Percentiles rank a stretch among this genome's conserved stretches.
These are phyloP conservation scores for Saxispiralis lemnorum DNA, from an alignment of 495 filamentous ascomycete species.

Conservation along the genomic window DNA sequence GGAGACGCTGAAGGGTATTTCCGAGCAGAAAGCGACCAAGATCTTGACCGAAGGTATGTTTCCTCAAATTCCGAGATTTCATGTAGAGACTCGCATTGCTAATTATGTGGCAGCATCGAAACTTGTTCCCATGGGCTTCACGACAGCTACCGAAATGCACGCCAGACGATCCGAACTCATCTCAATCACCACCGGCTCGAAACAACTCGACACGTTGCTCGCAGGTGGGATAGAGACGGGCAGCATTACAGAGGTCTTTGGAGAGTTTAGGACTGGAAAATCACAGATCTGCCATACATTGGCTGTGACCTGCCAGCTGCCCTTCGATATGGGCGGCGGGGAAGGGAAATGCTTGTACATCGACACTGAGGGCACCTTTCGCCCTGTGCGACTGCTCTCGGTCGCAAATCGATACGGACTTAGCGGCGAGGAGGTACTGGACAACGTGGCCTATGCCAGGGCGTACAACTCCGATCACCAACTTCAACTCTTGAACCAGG, in stretches of 20 bases:
- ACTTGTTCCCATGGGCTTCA: slow-evolving; percentile 95
- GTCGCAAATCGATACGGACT: slow-evolving; percentile 89
- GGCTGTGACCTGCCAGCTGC: slow-evolving; percentile 92
- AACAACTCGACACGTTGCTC: slow-evolving; percentile 85
- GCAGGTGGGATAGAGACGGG: slow-evolving; percentile 93
- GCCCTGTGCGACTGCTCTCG: slow-evolving; percentile 68
- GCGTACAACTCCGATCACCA: slow-evolving; percentile 98
- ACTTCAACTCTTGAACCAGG: slow-evolving; percentile 81
- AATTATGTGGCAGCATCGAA: slow-evolving; percentile 50
- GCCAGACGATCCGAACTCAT: slow-evolving; percentile 88
- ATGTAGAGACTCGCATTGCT: not conserved
- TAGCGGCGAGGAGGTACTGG: slow-evolving; percentile 88
- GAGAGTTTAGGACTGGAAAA: slow-evolving; percentile 95
- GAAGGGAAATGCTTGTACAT: slow-evolving; percentile 99
- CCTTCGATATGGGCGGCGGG: slow-evolving; percentile 96
- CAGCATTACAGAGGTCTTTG: slow-evolving; percentile 96
- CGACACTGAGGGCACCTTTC: slow-evolving; percentile 91
- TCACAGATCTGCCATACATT: slow-evolving; percentile 96
- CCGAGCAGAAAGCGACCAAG: slow-evolving; percentile 85
- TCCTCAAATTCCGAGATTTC: not conserved
- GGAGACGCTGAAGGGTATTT: slow-evolving; percentile 93
- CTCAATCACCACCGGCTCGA: slow-evolving; percentile 92
- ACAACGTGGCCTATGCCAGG: slow-evolving; percentile 93
- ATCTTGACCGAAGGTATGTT: slow-evolving; percentile 71
- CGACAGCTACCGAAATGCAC: slow-evolving; percentile 99